Conservation (phyloP, 257 asterid genomes). For the Solanum medicagineum region DNA sequence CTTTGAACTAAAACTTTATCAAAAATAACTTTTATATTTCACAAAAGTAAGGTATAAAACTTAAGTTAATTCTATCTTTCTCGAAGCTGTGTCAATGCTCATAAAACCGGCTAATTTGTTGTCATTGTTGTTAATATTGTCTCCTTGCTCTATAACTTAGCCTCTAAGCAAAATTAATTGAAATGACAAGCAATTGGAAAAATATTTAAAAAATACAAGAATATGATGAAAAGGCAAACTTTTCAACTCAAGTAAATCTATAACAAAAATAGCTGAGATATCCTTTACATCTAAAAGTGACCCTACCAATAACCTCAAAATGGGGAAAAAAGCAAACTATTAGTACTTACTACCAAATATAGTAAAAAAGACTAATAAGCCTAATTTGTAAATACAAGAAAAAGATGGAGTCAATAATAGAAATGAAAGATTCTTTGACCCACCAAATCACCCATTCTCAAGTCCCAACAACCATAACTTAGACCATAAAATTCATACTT, state of each 20-base stretch:
- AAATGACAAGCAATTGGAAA: not conserved
- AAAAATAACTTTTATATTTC: not conserved
- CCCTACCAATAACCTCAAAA: not conserved
- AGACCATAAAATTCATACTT: not conserved
- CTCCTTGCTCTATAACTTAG: not conserved
- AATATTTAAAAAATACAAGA: not conserved
- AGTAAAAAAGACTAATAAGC: not conserved
- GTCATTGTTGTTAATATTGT: not conserved
- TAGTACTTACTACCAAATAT: not conserved
- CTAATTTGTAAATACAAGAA: slow-evolving; percentile 11
- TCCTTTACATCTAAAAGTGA: not conserved
- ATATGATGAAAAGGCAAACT: not conserved
- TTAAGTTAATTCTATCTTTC: not conserved
- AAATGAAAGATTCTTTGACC: slow-evolving; percentile 5
- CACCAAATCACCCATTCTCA: slow-evolving; percentile 2
- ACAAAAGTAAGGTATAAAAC: not conserved
- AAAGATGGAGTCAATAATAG: slow-evolving; percentile 2
- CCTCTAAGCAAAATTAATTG: not conserved
- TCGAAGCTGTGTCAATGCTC: too few species aligned
- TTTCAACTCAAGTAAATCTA: not conserved
- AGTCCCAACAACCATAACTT: slow-evolving; percentile 20
- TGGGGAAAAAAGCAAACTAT: not conserved
- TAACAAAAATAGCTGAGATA: not conserved
- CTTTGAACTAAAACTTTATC: not conserved
- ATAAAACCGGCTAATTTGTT: not conserved